Evolutionary conservation across 2,329 filamentous ascomycete genomes (phyloP), one percentile per base, ranked within the genome.

Genomic region (Aspergillus novoparasiticus): DNA sequence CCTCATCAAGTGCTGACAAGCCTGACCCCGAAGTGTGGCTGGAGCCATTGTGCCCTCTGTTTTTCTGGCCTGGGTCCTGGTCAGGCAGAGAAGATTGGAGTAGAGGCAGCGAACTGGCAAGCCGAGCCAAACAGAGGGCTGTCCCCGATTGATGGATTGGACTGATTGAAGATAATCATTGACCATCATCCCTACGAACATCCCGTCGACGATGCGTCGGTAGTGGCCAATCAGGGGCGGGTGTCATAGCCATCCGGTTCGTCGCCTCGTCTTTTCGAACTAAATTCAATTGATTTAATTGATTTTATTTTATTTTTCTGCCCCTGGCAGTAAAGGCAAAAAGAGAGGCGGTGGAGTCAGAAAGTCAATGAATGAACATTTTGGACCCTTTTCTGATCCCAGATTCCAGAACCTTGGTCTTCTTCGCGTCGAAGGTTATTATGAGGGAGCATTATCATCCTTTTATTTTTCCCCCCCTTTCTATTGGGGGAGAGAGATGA

Each of bases 221-320:
- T 14, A 14, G 8, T 55, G 51, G 14, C 51, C 32, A 55, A 55
- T 55, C 51, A 55, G 51, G 21, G 51, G 11, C 14, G n/a, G 51
- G 21, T 6, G 9, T 54, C 28, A 46, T 36, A 23, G 60, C 34
- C 60, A 59, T 64, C 68, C 57, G 61, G 67, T 69, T 70, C 65
- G 66, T 62, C 62, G 68, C 66, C 68, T 69, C 65, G 62, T 66
- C 64, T 69, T 65, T 56, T 28, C 30, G 34, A 57, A 30, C 21
- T 54, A 19, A 34, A 60, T 56, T 51, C 41, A 39, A 48, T 58
- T 60, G 34, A 51, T 53, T 60, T 64, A 6, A 28, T 28, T 57
- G 28, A 26, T 41, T 14, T 60, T 59, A 23, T 32, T 39, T 30
- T 51, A 56, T 57, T 55, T 57, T 64, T 51, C 48, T 64, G 62